These are phyloP conservation scores for Penicillium capsulatum DNA, from an alignment of 2,329 filamentous ascomycete genomes.

Conservation along the genomic window DNA sequence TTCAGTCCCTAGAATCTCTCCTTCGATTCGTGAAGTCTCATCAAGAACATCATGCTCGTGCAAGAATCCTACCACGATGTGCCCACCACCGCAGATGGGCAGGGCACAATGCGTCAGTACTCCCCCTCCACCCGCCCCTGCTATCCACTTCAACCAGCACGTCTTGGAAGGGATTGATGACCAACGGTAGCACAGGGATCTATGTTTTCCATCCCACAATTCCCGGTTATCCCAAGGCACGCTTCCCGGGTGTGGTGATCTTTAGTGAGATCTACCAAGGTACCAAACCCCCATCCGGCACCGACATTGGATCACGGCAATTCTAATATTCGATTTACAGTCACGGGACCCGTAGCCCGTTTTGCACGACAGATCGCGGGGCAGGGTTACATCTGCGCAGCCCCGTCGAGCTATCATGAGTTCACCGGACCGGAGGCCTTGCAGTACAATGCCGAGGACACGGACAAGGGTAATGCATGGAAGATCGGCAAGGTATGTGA, in stretches of 20 bases:
- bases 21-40: too few relatives aligned
- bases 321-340: slow-evolving; percentile 48
- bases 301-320: too few relatives aligned
- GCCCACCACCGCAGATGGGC: slow-evolving; percentile 36
- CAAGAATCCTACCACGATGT: slow-evolving; percentile 37
- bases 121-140: background rate
- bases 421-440: slow-evolving; percentile 81
- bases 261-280: slow-evolving; percentile 97
- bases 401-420: slow-evolving; percentile 88
- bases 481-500: slow-evolving; percentile 69
- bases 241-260: slow-evolving; percentile 80
- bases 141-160: background rate
- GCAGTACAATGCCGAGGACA: slow-evolving; percentile 81
- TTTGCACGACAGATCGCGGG: slow-evolving; percentile 89
- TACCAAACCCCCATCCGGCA: slow-evolving; percentile 44
- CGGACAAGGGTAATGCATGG: slow-evolving; percentile 79
- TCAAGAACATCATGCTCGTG: slow-evolving; percentile 29
- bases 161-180: background rate
- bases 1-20: too few relatives aligned
- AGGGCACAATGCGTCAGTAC: slow-evolving; percentile 37
- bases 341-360: slow-evolving; percentile 82
- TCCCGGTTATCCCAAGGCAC: slow-evolving; percentile 80
- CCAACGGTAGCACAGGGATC: slow-evolving; percentile 57
- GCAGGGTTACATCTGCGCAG: slow-evolving; percentile 89
- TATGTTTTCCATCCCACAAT: slow-evolving; percentile 85